phyloP scores from a whole-genome alignment of 805 yeast genomes.

The Sugiyamaella valdiviana region DNA sequence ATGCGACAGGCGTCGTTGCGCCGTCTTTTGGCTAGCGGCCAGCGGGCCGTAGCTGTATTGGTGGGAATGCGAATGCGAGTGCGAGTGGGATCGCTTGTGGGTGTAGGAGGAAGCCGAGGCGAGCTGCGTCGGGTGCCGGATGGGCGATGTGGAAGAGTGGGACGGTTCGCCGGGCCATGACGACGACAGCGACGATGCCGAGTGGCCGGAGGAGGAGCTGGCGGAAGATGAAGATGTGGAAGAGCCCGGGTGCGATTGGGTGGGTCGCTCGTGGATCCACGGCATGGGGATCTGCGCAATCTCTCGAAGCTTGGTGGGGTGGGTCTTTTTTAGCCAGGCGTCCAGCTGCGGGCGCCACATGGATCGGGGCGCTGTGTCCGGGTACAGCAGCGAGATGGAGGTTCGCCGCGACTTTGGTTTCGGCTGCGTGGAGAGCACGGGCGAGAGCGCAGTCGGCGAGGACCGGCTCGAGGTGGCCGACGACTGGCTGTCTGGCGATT shows the following conservation, averaged over 20 bases:
- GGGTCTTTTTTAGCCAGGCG: slow-evolving; percentile 32
- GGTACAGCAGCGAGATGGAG: slow-evolving; percentile 28
- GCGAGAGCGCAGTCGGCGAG: background rate
- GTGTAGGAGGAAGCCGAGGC: background rate
- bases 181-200: too few relatives aligned
- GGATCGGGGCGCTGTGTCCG: slow-evolving; percentile 35
- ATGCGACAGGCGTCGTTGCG: slow-evolving; percentile 2
- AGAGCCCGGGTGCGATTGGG: background rate
- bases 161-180: background rate
- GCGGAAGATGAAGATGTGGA: background rate
- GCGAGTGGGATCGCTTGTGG: background rate
- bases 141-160: background rate
- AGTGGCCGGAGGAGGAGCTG: too few relatives aligned
- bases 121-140: background rate
- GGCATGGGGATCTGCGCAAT: slow-evolving; percentile 15
- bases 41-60: background rate
- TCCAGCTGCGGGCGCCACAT: slow-evolving; percentile 35
- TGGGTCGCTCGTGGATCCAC: background rate
- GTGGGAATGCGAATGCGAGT: background rate
- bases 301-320: slow-evolving; percentile 26
- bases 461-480: too few relatives aligned
- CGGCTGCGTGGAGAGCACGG: background rate
- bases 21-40: background rate
- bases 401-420: slow-evolving; percentile 5
- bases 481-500: too few relatives aligned